Base-by-base conservation (phyloP, 2,329 filamentous ascomycete species). In the Ceratocystiopsis minuta region DNA sequence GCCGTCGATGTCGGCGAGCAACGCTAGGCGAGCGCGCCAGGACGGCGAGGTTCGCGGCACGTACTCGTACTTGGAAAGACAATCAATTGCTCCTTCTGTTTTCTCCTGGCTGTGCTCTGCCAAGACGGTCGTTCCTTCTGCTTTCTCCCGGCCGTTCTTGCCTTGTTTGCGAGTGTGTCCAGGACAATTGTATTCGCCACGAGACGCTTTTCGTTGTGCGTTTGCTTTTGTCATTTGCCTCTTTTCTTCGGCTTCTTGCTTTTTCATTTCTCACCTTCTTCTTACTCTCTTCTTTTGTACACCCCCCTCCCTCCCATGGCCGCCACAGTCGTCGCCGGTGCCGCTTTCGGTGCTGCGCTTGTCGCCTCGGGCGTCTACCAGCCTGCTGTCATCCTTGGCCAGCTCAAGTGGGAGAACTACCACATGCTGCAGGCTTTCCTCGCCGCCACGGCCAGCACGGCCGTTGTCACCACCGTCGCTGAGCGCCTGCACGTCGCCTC, bases 381-480 rank as follows among this genome's bases (percentile, higher is more conserved):
- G 34, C 76, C 77, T 0, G 59, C 65, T 0, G 63, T 77, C 38
- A 75, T 82, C 49, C 55, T 72, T 43, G 58, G 63, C 10, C 78
- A 81, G 58, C 66, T 81, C 58, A 64, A 61, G 18, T 60, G 79
- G 37, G 57, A 66, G 38, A 67, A 77, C 52, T 79, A 70, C 56
- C 73, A 76, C 53, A 80, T 81, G 76, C 53, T 77, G 28, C 68
- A 78, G 55, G 65, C 66, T 11, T 80, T 81, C 50, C 56, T 80
- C 4, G 65, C 70, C 2, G 78, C 75, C 4, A 72, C 72, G 11
- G 75, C 70, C 20, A 66, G 63, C 49, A 78, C 72, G 57, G 68
- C 70, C 16, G 43, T 64, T 41, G 49, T 67, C 32, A 65, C 73
- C 40, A 56, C 65, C 32, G 32, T 66, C 15, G 57, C 64, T 12